phyloP scores from a whole-genome alignment of 2,329 filamentous ascomycete genomes.

The Mycocentrospora acerina region DNA sequence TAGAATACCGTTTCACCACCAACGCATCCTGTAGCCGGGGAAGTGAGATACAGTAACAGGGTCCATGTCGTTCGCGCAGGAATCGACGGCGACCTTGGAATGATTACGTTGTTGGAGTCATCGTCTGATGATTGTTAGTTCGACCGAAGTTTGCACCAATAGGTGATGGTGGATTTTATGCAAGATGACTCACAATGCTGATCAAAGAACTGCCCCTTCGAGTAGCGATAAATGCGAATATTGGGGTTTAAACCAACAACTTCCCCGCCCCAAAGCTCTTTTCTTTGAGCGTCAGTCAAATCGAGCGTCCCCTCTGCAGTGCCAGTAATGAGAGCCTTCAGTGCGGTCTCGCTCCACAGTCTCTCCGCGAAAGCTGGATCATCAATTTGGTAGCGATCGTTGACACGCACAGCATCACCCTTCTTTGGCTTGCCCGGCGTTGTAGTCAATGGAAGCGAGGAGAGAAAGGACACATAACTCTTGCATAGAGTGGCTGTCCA shows the following conservation, averaged over 20 bases:
- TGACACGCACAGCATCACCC: constrained; percentile 80
- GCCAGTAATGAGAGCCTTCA: constrained; percentile 60
- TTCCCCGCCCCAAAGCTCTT: constrained; percentile 71
- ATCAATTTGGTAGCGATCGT: constrained; percentile 83
- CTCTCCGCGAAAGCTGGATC: constrained; percentile 72
- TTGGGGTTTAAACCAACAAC: constrained; percentile 84
- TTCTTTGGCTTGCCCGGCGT: constrained; percentile 77
- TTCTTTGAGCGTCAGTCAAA: constrained; percentile 34
- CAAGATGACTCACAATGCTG: constrained; percentile 71
- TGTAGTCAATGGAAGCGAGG: constrained; percentile 69
- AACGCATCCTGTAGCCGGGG: constrained; percentile 68
- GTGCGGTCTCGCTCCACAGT: constrained; percentile 75
- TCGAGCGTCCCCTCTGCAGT: constrained; percentile 35
- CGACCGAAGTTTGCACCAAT: background rate
- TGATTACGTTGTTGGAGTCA: constrained; percentile 72
- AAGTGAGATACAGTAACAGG: constrained; percentile 82
- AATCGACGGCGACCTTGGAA: constrained; percentile 47
- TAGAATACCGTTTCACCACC: constrained; percentile 95
- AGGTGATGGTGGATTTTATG: too few relatives aligned
- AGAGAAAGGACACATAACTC: constrained; percentile 73
- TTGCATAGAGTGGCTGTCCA: constrained; percentile 75
- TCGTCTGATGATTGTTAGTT: constrained; percentile 59
- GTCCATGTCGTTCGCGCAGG: constrained; percentile 84
- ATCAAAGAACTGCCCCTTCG: constrained; percentile 84
- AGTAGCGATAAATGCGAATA: constrained; percentile 86